Base-by-base conservation (phyloP, 805 yeast species). In the Teunomyces barrocoloradensis region DNA sequence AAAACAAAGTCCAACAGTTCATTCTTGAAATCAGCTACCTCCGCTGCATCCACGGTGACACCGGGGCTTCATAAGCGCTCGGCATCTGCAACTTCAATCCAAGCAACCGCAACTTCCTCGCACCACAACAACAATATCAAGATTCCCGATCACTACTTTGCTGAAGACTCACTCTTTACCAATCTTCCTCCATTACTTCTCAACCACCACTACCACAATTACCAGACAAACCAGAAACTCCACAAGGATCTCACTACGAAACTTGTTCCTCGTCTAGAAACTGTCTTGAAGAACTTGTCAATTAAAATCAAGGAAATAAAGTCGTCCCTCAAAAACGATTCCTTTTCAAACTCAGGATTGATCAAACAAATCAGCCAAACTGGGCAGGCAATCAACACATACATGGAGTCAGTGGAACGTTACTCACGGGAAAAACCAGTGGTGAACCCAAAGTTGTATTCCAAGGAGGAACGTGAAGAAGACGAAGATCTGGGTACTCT, bases 301-400 rank as follows among this genome's bases (percentile, higher is more conserved):
- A 45, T 55, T 49, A 73, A 73, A 45, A 73, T 73, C 52, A 71
- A 69, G 50, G 78, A 73, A 52, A 71, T 73, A 53, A 70, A 58
- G 55, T 55, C 68, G 5, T 61, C 71, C 27, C 58, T 73, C 50
- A 68, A 64, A 46, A 71, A 73, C 53, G 77, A 73, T 15, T 61
- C 73, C 2, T 73, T 73, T 53, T 69, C 74, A 21, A 72, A 71
- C 50, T 55, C 62, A 15, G 59, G 62, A 6, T 51, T 73, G 23
- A 49, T 64, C 11, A 69, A 58, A 41, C 77, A 73, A 62, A 77
- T 85, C 47, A 75, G 75, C 45, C 80, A 78, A 47, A 85, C 96
- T 1, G 85, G 83, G 47, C 64, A 66, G 35, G 80, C 81, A 28
- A 61, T 84, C 46, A 63, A 56, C 29, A 51, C 53, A 36, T 73